Evolutionary conservation across 2,329 filamentous ascomycete species (phyloP).

Genomic region (Aspergillus sp.): DNA sequence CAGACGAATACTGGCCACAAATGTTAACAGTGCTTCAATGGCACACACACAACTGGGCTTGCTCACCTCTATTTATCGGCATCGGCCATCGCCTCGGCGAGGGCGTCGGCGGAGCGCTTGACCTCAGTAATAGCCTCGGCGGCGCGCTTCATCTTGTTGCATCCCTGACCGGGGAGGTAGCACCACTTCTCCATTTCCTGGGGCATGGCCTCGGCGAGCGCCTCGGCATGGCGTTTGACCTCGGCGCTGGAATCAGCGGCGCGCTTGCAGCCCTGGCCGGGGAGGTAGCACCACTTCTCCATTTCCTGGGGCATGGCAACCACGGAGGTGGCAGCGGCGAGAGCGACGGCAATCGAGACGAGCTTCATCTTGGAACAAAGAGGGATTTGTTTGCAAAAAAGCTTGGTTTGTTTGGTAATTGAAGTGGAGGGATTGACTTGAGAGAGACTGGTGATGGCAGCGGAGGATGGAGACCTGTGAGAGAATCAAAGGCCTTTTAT

Average conservation of each 20-base stretch:
- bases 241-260: slow-evolving; percentile 16
- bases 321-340: slow-evolving; percentile 32
- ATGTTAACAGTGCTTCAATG: too few relatives aligned
- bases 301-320: slow-evolving; percentile 20
- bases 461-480: slow-evolving; percentile 2
- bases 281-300: slow-evolving; percentile 21
- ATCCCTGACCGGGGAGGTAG: slow-evolving; percentile 23
- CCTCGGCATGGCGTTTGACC: slow-evolving; percentile 23
- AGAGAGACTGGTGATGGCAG: neutral
- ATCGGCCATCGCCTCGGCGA: slow-evolving; percentile 24
- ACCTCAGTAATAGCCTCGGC: slow-evolving; percentile 53
- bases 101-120: slow-evolving; percentile 24
- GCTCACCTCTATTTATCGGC: slow-evolving; percentile 18
- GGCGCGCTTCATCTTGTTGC: slow-evolving; percentile 56
- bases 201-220: slow-evolving; percentile 18
- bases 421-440: slow-evolving; percentile 2
- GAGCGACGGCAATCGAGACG: slow-evolving; percentile 32
- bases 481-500: slow-evolving; percentile 2
- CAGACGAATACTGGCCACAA: too few relatives aligned
- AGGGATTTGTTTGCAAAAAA: slow-evolving; percentile 7
- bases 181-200: slow-evolving; percentile 24
- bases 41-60: too few relatives aligned
- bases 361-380: slow-evolving; percentile 39
- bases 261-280: slow-evolving; percentile 23
- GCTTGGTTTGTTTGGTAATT: slow-evolving; percentile 5